Evolutionary conservation across 768 basidiomycete genomes (phyloP), one percentile per base, ranked within the genome.

Genomic region (Suillus paluster): DNA sequence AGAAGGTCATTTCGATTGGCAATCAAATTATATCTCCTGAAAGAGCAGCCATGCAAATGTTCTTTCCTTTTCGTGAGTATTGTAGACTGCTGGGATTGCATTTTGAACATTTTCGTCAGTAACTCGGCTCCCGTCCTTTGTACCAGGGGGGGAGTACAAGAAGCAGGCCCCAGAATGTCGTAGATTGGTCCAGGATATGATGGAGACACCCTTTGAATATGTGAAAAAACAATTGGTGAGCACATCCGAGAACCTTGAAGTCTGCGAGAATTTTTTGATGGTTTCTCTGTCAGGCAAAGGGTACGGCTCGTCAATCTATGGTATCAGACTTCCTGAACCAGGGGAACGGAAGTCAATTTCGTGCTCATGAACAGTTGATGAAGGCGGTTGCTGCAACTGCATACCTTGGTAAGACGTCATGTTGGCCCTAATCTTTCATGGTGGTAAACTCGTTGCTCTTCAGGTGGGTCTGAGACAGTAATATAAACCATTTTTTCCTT

Each of bases 401-500:
- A 21, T 58, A 44, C 57, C 6, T 21, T 8, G 54, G 54, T 55
- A 10, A 55, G 19, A 19, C 54, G n/a, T 39, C 39, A 30, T 39
- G 14, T 38, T 21, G 57, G 11, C 27, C 15, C n/a, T 33, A 23
- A 50, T 1, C 17, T 34, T 14, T 21, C 36, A n/a, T 39, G 14
- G 23, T 3, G 8, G 10, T 57, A 71, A 12, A 68, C 27, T 48
- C 34, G 15, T 23, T 36, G 12, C 34, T 38, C 30, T 30, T 23
- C 14, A 55, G 54, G 34, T 12, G 54, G 54, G 12, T 55, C 25
- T 19, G 42, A 34, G 30, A 50, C 4, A 10, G 57, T 48, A 44
- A 33, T 11, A 21, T 5, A n/a, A 46, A n/a, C 5, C 17, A 10
- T n/a, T 50, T 42, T 55, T 12, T 14, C 30, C 27, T n/a, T 8